Base-by-base conservation (phyloP, 305 asterid genomes). In the Fraxinus angustifolia region DNA sequence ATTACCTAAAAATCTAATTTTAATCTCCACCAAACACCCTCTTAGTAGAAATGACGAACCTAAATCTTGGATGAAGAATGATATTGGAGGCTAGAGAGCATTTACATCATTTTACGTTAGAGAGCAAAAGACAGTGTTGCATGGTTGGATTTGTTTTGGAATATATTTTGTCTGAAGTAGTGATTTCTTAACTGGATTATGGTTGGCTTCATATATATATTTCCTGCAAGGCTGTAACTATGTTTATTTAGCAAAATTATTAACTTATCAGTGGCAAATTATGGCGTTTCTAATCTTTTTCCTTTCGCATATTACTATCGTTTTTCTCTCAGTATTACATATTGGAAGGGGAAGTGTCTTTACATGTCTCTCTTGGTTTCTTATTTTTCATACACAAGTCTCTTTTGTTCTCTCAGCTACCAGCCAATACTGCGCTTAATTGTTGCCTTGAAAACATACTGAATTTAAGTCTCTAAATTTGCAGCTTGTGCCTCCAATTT, bases 401-500 rank as follows among this genome's bases (percentile, higher is more conserved):
- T 14, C 28, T 17, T 56, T 17, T 56, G 67, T 10, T 48, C 19
- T 48, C 21, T 48, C 60, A 1, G 6, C 60, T 19, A 48, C 7
- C 60, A 4, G 19, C 8, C 17, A n/a, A 48, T 50, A 45, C 17
- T 45, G 56, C 56, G n/a, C 1, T 45, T 45, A 12, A 0, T 45
- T 45, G 12, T 45, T 45, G n/a, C 6, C 56, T 45, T 38, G 48
- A 38, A 38, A 38, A 38, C 48, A 38, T 38, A 38, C 3, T 16
- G 60, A 50, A 50, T 16, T 50, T 16, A 50, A 50, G 60, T 50
- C 60, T 50, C 60, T 16, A 21, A 21, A 19, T 76, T 85, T 86
- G 83, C 93, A 96, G 99, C 99, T 78, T 96, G 99, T 84, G 91
- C 97, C 19, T 93, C 99, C 10, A 92, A 84, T 81, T 94, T 96